Conservation (phyloP, 2,329 filamentous ascomycete genomes). For the Aaosphaeria arxii region DNA sequence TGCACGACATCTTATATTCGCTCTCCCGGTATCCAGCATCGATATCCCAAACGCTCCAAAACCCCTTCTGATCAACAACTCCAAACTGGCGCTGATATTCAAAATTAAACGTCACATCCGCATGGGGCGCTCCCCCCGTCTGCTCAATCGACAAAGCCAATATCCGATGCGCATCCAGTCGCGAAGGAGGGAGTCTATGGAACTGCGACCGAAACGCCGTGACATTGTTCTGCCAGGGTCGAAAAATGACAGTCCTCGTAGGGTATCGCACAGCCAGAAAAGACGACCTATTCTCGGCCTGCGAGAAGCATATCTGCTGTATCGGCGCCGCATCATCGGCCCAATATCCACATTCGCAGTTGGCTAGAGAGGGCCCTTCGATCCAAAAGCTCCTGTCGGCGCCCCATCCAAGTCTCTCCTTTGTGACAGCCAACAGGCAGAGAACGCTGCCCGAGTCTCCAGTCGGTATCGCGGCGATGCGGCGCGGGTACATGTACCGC, state of each 20-base stretch:
- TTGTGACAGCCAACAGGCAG: constrained; percentile 51
- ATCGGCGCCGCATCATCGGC: constrained; percentile 52
- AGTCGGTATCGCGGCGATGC: constrained; percentile 33
- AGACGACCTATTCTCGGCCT: constrained; percentile 37
- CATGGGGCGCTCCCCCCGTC: constrained; percentile 56
- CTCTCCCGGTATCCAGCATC: constrained; percentile 15
- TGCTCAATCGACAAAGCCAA: constrained; percentile 50
- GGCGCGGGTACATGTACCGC: constrained; percentile 22
- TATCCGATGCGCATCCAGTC: constrained; percentile 56
- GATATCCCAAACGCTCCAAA: constrained; percentile 68
- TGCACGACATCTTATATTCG: constrained; percentile 33
- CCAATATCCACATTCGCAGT: constrained; percentile 54
- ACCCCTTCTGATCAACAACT: constrained; percentile 62
- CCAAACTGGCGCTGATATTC: constrained; percentile 60
- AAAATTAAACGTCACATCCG: constrained; percentile 65
- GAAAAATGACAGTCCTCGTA: constrained; percentile 48
- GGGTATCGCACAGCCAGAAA: constrained; percentile 53
- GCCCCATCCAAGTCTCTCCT: constrained; percentile 56
- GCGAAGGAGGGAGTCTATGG: constrained; percentile 41
- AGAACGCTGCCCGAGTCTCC: constrained; percentile 61
- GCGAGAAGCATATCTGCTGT: constrained; percentile 54
- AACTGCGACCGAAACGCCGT: constrained; percentile 12
- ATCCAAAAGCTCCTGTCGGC: constrained; percentile 47
- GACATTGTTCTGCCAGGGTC: constrained; percentile 21
- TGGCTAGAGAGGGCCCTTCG: constrained; percentile 42